Conservation (phyloP, 352 stramenopile species). For the Phytopythium cucurbitacearum region DNA sequence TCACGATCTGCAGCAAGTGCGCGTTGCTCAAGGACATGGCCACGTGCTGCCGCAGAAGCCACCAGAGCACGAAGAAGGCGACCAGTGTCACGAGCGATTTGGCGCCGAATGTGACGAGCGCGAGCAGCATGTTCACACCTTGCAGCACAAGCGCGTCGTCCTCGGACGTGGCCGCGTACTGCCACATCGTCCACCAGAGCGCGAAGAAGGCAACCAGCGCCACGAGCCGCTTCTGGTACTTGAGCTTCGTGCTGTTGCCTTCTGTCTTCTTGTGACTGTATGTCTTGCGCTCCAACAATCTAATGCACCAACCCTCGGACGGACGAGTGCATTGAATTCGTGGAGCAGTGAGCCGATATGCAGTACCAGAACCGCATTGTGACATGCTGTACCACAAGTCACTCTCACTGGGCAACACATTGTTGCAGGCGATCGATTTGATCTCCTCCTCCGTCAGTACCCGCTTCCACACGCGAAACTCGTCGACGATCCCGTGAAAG, state of each 20-base stretch:
- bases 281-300: too few relatives aligned
- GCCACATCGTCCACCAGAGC: slow-evolving; percentile 50
- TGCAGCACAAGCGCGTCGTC: slow-evolving; percentile 37
- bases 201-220: slow-evolving; percentile 39
- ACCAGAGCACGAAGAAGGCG: slow-evolving; percentile 42
- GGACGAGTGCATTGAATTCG: too few relatives aligned
- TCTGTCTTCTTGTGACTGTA: slow-evolving; percentile 1
- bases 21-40: slow-evolving; percentile 21
- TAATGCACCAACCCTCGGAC: too few relatives aligned
- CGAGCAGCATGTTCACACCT: slow-evolving; percentile 28
- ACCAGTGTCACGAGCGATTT: slow-evolving; percentile 54
- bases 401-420: too few relatives aligned
- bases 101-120: too few relatives aligned
- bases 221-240: slow-evolving; percentile 74
- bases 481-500: slow-evolving; percentile 36
- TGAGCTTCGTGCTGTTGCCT: slow-evolving; percentile 39
- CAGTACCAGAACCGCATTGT: too few relatives aligned
- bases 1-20: slow-evolving; percentile 46
- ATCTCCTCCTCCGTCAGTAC: too few relatives aligned
- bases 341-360: too few relatives aligned
- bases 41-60: slow-evolving; percentile 43
- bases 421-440: too few relatives aligned
- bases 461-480: slow-evolving; percentile 19
- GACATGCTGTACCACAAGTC: too few relatives aligned
- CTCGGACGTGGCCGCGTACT: slow-evolving; percentile 25